These are phyloP conservation scores for Cadophora gregata DNA, from an alignment of 2,329 filamentous ascomycete species.

Conservation along the genomic window DNA sequence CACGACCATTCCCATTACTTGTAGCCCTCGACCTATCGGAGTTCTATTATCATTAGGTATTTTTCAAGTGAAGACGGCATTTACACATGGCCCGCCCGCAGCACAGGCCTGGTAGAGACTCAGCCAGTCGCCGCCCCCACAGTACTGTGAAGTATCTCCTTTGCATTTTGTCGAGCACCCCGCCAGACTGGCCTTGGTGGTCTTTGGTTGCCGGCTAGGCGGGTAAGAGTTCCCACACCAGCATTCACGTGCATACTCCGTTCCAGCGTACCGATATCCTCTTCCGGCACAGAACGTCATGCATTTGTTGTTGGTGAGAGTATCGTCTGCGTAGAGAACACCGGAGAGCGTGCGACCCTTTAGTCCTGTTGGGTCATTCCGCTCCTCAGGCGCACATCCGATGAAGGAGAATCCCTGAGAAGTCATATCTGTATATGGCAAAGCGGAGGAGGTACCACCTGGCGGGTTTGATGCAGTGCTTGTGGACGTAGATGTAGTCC, in stretches of 20 bases:
- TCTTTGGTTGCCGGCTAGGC: conserved; percentile 21
- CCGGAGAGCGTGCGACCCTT: conserved; percentile 14
- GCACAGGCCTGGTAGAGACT: conserved; percentile 16
- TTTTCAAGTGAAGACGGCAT: background rate
- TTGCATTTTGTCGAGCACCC: conserved; percentile 14
- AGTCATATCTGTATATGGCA: background rate
- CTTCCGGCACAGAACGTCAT: conserved; percentile 17
- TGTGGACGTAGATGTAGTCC: background rate
- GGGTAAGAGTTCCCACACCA: conserved; percentile 44
- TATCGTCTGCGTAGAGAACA: conserved; percentile 1
- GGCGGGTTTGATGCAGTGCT: background rate
- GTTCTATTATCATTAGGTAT: background rate
- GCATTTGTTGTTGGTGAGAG: conserved; percentile 25
- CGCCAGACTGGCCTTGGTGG: conserved; percentile 13
- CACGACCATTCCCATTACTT: no score
- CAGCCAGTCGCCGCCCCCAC: conserved; percentile 13
- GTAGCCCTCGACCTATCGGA: background rate
- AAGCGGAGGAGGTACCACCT: background rate
- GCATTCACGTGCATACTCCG: conserved; percentile 56
- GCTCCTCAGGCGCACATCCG: background rate
- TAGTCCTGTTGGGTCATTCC: background rate
- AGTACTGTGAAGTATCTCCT: conserved; percentile 5
- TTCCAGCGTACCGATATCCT: conserved; percentile 48
- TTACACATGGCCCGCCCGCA: background rate
- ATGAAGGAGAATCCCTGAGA: background rate